These are phyloP conservation scores for Penicillium frequentans DNA, from an alignment of 2,329 filamentous ascomycete genomes.

Conservation along the genomic window DNA sequence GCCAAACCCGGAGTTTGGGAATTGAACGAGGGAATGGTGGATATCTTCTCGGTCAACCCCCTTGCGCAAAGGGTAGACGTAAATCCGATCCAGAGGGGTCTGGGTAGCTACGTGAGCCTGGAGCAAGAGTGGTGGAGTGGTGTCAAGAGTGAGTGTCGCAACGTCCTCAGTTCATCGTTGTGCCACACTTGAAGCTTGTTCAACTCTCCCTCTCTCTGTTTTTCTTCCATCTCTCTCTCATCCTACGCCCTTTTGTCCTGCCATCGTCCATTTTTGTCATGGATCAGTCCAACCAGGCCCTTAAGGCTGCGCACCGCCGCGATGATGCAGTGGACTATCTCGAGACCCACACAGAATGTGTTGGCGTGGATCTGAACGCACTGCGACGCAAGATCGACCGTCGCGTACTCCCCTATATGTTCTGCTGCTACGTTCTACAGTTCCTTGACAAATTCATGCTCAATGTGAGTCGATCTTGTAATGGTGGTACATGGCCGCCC, in stretches of 20 bases:
- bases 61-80: neutral
- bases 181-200: too few relatives aligned
- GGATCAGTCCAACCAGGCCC: conserved; percentile 6
- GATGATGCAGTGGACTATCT: conserved; percentile 26
- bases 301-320: conserved; percentile 1
- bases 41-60: neutral
- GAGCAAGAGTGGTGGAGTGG: too few relatives aligned
- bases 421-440: conserved; percentile 34
- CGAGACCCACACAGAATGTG: conserved; percentile 10
- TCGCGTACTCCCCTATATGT: conserved; percentile 34
- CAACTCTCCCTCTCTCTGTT: too few relatives aligned
- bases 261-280: neutral
- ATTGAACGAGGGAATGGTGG: neutral
- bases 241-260: neutral
- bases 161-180: too few relatives aligned
- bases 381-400: conserved; percentile 32
- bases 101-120: too few relatives aligned
- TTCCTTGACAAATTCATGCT: conserved; percentile 37
- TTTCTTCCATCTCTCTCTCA: neutral
- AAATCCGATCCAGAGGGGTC: neutral
- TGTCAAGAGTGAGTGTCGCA: too few relatives aligned
- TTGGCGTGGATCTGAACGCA: conserved; percentile 17
- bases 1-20: neutral
- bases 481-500: neutral
- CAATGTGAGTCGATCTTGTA: conserved; percentile 20